A percentile compares a stretch with the other conserved stretches of the same genome.
Conservation (phyloP, 208 protist genomes). For the Kentomonas sorsogonicus region DNA sequence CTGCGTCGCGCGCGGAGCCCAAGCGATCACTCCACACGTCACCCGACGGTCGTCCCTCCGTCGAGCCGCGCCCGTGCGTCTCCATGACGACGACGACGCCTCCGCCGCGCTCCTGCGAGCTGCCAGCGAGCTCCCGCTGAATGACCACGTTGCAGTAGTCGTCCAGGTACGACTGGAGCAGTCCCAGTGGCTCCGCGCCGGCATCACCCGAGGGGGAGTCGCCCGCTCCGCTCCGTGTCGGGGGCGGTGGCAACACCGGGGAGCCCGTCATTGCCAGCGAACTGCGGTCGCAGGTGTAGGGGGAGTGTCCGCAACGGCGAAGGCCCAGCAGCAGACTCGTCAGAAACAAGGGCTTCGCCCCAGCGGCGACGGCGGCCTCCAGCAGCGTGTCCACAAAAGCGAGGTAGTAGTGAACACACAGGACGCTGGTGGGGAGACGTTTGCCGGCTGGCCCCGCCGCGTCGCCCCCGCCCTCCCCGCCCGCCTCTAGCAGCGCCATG, state of each 20-base stretch:
- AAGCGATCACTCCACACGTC: neutral
- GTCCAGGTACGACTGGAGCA: conserved; percentile 35
- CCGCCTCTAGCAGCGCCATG: neutral
- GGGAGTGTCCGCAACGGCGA: too few species aligned
- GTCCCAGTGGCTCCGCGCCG: conserved; percentile 17
- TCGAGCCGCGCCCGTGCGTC: neutral
- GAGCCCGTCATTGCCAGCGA: neutral
- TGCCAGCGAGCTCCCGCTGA: conserved; percentile 21
- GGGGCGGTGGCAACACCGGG: neutral
- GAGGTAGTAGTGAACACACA: conserved; percentile 58
- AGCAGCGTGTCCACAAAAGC: conserved; percentile 51
- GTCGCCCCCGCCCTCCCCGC: neutral
- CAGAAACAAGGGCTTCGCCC: neutral
- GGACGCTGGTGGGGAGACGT: too few species aligned
- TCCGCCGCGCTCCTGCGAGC: neutral
- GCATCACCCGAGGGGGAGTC: neutral
- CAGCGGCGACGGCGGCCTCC: conserved; percentile 19
- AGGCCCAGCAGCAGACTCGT: neutral
- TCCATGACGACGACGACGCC: neutral
- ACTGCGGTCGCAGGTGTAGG: too few species aligned
- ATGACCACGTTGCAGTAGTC: conserved; percentile 29
- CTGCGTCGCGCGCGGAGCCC: too few species aligned
- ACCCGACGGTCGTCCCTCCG: neutral
- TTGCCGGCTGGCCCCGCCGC: neutral
- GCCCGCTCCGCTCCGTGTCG: neutral